Conservation (phyloP, 164 flowering plant genomes). For the Aristolochia californica region DNA sequence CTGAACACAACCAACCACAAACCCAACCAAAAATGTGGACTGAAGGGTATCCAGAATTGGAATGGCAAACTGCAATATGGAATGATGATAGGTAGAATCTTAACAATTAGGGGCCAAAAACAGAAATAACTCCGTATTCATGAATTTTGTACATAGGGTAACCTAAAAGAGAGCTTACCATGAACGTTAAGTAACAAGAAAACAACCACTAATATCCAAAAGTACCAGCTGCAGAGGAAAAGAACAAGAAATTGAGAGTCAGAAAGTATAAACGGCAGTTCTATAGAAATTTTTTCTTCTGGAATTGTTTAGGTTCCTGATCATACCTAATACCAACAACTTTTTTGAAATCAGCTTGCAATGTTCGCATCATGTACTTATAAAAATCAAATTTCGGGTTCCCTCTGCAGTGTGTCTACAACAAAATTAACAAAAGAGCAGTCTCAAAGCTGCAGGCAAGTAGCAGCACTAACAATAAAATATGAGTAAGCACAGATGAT, state of each 20-base stretch:
- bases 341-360: conserved; percentile 58
- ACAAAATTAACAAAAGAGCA: neutral
- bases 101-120: neutral
- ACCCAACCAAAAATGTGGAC: too few species aligned
- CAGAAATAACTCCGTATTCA: neutral
- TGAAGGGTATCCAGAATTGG: too few species aligned
- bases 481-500: neutral
- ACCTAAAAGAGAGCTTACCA: conserved; percentile 34
- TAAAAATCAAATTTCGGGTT: conserved; percentile 52
- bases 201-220: conserved; percentile 73
- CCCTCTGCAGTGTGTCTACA: conserved; percentile 51
- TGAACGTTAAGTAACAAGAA: conserved; percentile 70
- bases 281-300: neutral
- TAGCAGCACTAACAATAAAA: neutral
- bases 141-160: too few species aligned
- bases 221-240: conserved; percentile 47
- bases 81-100: too few species aligned
- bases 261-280: too few species aligned
- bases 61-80: too few species aligned
- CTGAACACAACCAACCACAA: too few species aligned
- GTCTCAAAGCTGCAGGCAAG: neutral
- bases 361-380: conserved; percentile 58
- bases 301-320: neutral
- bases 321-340: conserved; percentile 72
- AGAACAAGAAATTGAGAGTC: neutral